A percentile compares a stretch with the other conserved stretches of the same genome.
These are phyloP conservation scores for Trametes pubescens DNA, from an alignment of 1,284 basidiomycete species.

Conservation along the genomic window DNA sequence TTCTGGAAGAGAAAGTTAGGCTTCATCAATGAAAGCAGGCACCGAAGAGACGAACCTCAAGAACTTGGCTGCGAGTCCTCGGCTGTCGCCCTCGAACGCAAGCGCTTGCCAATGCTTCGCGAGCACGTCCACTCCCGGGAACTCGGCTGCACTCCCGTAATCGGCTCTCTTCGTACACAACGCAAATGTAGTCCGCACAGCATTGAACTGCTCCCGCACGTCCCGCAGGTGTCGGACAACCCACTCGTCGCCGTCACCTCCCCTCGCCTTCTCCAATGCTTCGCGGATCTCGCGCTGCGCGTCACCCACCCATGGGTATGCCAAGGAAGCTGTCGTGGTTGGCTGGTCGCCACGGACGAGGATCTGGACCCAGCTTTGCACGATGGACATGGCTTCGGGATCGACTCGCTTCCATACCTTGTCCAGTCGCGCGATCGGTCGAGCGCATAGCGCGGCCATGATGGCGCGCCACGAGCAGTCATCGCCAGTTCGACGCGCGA, in stretches of 20 bases:
- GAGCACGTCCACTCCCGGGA: slow-evolving; percentile 59
- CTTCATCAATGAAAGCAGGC: slow-evolving; percentile 13
- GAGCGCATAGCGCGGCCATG: slow-evolving; percentile 67
- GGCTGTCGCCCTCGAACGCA: slow-evolving; percentile 51
- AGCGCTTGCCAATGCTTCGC: slow-evolving; percentile 60
- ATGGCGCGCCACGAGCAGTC: slow-evolving; percentile 82
- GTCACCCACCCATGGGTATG: slow-evolving; percentile 77
- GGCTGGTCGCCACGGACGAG: slow-evolving; percentile 48
- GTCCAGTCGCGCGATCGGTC: slow-evolving; percentile 76
- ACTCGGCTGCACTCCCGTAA: slow-evolving; percentile 40
- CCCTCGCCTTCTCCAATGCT: slow-evolving; percentile 52
- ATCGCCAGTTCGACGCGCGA: slow-evolving; percentile 72
- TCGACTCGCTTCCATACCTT: slow-evolving; percentile 82
- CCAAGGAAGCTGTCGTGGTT: slow-evolving; percentile 52
- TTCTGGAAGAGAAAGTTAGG: slow-evolving; percentile 48
- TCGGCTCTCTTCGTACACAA: slow-evolving; percentile 56
- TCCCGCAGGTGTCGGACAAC: slow-evolving; percentile 50
- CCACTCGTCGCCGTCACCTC: slow-evolving; percentile 53
- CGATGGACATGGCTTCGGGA: slow-evolving; percentile 57
- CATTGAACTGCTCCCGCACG: slow-evolving; percentile 58
- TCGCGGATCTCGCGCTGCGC: slow-evolving; percentile 50
- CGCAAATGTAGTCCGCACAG: slow-evolving; percentile 57
- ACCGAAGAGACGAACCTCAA: slow-evolving; percentile 55
- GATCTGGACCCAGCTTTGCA: slow-evolving; percentile 72
- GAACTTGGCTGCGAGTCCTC: slow-evolving; percentile 62